phyloP scores from a whole-genome alignment of 768 basidiomycete species.

The Harrya chromipes region DNA sequence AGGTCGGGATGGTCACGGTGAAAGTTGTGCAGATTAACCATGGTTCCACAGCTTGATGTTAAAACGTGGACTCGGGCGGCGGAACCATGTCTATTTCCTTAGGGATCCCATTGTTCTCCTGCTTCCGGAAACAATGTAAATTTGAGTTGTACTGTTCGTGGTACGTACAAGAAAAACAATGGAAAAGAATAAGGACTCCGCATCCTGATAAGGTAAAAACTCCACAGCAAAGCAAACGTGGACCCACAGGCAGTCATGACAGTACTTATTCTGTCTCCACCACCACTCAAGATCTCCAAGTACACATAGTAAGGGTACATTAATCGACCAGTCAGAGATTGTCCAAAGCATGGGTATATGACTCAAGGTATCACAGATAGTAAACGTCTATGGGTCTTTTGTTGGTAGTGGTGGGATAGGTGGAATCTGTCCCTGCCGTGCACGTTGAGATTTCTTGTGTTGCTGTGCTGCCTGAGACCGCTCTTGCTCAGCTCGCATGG shows the following conservation, averaged over 20 bases:
- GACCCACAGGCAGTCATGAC: not conserved
- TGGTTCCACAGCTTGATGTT: not conserved
- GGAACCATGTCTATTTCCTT: conserved; percentile 15
- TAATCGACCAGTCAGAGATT: not conserved
- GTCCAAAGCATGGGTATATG: conserved; percentile 25
- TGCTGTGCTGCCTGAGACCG: conserved; percentile 60
- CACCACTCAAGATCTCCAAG: conserved; percentile 7
- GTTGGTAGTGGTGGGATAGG: conserved; percentile 31
- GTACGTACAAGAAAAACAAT: conserved; percentile 20
- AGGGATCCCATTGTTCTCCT: conserved; percentile 29
- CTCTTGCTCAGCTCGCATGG: conserved; percentile 83
- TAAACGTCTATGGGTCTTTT: conserved; percentile 9
- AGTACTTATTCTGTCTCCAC: not conserved
- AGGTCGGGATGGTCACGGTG: not conserved
- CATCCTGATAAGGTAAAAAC: conserved; percentile 15
- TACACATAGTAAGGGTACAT: conserved; percentile 1
- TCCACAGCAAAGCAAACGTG: conserved; percentile 9
- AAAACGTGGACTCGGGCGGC: not conserved
- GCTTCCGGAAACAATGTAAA: conserved; percentile 1
- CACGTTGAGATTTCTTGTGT: conserved; percentile 57
- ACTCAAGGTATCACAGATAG: conserved; percentile 21
- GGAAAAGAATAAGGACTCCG: conserved; percentile 10
- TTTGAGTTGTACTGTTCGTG: conserved; percentile 2
- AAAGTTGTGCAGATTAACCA: not conserved
- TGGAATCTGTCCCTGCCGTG: conserved; percentile 32